phyloP scores from a whole-genome alignment of 176 grass and related monocot genomes.

The Ampelocalamus luodianensis region DNA sequence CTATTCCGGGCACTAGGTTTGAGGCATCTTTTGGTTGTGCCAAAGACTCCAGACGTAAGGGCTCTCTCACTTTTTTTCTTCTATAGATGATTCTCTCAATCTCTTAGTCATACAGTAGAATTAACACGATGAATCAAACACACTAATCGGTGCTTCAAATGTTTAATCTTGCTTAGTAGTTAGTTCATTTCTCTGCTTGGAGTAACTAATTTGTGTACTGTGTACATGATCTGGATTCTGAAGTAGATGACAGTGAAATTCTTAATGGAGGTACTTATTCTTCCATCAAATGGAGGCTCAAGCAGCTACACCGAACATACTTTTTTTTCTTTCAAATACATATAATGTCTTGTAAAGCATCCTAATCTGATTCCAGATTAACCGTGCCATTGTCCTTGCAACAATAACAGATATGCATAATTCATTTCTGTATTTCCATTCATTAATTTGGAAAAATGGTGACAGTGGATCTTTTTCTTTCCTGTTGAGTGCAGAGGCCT shows the following conservation, averaged over 20 bases:
- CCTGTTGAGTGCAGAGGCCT: conserved; percentile 69
- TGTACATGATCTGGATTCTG: neutral
- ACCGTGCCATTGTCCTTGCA: neutral
- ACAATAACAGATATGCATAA: neutral
- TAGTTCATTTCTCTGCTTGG: conserved; percentile 18
- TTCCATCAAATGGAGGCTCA: neutral
- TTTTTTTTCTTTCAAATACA: neutral
- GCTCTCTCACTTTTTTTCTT: conserved; percentile 1
- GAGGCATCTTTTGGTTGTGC: conserved; percentile 78
- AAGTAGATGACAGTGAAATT: neutral
- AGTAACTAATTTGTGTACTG: neutral
- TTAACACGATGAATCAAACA: neutral
- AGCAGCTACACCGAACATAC: neutral
- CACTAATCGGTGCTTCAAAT: neutral
- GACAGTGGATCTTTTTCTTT: neutral
- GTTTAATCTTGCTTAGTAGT: neutral
- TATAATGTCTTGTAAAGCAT: neutral
- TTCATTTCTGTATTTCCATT: neutral
- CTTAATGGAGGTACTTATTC: neutral
- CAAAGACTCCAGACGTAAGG: conserved; percentile 77
- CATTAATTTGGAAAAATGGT: conserved; percentile 13
- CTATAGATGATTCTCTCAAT: neutral
- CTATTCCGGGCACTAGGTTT: conserved; percentile 79
- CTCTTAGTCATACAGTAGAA: neutral
- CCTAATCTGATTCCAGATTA: neutral